Evolutionary conservation across 257 asterid genomes (phyloP).

Genomic region (Solanum virginianum): DNA sequence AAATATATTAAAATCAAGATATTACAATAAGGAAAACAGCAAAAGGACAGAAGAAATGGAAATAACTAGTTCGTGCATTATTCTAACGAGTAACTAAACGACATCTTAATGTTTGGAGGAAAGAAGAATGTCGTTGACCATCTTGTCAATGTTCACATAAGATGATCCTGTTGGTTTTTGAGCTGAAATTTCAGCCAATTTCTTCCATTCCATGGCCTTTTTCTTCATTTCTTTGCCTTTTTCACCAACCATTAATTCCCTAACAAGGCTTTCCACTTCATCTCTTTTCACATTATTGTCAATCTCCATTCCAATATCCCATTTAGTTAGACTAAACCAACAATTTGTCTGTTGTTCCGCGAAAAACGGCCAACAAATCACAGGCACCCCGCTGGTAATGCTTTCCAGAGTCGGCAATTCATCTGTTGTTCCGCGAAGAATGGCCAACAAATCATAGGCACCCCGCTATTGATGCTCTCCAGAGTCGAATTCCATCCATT

Average conservation of each 20-base stretch:
- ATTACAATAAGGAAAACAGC: too few species aligned
- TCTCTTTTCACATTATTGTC: neutral
- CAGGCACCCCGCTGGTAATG: neutral
- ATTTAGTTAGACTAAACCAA: neutral
- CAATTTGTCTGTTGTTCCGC: neutral
- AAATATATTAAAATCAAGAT: too few species aligned
- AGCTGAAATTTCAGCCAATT: neutral
- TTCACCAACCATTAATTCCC: neutral
- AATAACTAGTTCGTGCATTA: too few species aligned
- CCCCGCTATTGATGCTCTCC: neutral
- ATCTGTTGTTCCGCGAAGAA: neutral
- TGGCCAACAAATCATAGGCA: neutral
- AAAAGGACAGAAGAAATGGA: too few species aligned
- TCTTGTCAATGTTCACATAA: neutral
- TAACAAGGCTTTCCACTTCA: neutral
- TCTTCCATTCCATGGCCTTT: neutral
- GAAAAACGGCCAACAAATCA: conserved; percentile 2
- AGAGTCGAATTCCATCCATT: neutral
- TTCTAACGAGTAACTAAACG: too few species aligned
- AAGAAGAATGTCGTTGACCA: neutral
- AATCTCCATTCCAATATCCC: neutral
- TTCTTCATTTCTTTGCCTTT: neutral
- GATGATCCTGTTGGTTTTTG: neutral
- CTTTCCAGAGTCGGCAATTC: neutral
- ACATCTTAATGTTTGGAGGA: neutral